Evolutionary conservation across 2,329 filamentous ascomycete species (phyloP), one percentile per base, ranked within the genome.

Genomic region (Pseudophaeomoniella oleicola): DNA sequence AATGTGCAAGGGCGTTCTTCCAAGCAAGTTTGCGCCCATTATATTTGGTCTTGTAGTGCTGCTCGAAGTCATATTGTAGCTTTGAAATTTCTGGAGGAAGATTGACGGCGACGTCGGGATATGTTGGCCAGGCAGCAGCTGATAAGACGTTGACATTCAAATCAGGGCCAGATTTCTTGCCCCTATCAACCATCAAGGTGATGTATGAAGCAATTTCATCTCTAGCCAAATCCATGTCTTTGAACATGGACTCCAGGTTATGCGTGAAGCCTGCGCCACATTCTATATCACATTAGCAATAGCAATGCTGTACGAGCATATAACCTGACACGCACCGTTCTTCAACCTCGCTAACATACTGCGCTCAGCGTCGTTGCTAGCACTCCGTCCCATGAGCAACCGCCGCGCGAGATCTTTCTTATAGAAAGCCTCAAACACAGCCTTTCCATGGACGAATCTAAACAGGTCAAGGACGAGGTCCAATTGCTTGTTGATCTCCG

Each of bases 221-320:
- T 42, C 81, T 81, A 10, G 83, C 83, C 14, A 94, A 70, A 53
- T 94, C 87, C 57, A 96, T 85, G 51, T 99, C 90, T 57, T 93
- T 94, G 66, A 99, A 98, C 90, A 99, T 99, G 43, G 88, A 84
- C 59, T 99, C 92, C 0, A 99, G 68, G 50, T 98, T 98, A 53
- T 94, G 87, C 0, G 90, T 98, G 55, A 98, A 96, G 47, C 75
- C 82, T 11, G 83, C 81, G 29, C 90, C 90, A 53, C 90, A 98
- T 63, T 98, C 90, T 61, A 40, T 15, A 34, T 36, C 31, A 36
- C 36, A 19, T 44, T 19, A 44, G 37, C 15, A 19, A 15, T 42
- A 14, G 31, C 18, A 35, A 18, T 11, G 3, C 31, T 37, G 30
- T 37, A 36, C 29, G 31, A 34, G 32, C 17, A 16, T 32, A 18